Base-by-base conservation (phyloP, 768 basidiomycete species). In the Agaricus sinodeliciosus region DNA sequence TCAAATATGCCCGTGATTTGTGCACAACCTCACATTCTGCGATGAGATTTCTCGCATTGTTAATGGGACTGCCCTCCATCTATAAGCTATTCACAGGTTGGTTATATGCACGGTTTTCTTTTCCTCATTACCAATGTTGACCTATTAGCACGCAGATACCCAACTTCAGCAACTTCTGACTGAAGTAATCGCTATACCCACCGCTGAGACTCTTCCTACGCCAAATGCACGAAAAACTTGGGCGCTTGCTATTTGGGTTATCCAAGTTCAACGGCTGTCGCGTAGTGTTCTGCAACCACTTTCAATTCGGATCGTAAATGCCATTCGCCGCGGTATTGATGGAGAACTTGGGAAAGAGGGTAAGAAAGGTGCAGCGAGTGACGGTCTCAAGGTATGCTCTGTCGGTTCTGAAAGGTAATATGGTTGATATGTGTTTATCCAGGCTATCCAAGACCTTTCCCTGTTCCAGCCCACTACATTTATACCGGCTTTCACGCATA, bases 261-360 rank as follows among this genome's bases (percentile, higher is more conserved):
- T 93, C 19, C 87, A 90, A 60, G 70, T 69, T 1, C 87, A 88
- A 57, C 81, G 85, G 6, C 74, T 92, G 8, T 84, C 90, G 18
- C 66, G 71, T 16, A 67, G 70, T 0, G 76, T 91, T 18, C 72
- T 92, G 12, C 60, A 69, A 9, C 84, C 84, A 5, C 79, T 85
- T 5, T 77, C 75, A 6, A 79, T 82, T 58, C 76, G 84, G 22
- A 88, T 93, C 31, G 76, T 84, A 1, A 81, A 80, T 53, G 86
- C 87, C 2, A 63, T 92, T 16, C 76, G 81, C 47, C 82, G 90
- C 41, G 90, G 85, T 22, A 77, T 93, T 54, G 85, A 87, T 50
- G 90, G 90, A 6, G 85, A 91, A 57, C 77, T 92, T 12, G 90
- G 90, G 4, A 89, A 88, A 63, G 90, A 93, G 64, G 90, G 90